A percentile compares a stretch with the other conserved stretches of the same genome.
These are phyloP conservation scores for Oehlia diaphana DNA, from an alignment of 192 early-diverging fungal genomes.

Conservation along the genomic window DNA sequence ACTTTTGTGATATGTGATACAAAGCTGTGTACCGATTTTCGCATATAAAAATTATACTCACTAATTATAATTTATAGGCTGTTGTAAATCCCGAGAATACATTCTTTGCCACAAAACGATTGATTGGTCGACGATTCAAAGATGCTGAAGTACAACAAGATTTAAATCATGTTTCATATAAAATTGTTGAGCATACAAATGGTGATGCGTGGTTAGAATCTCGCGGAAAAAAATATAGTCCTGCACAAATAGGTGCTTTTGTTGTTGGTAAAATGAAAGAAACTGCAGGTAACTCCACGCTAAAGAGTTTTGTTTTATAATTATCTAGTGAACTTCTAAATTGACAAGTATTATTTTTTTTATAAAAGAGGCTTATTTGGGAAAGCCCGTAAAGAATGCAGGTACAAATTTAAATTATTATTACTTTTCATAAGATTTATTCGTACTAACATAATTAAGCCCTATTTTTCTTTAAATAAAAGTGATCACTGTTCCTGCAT, in stretches of 20 bases:
- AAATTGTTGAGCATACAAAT: conserved; percentile 93
- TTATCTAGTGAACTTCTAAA: neutral
- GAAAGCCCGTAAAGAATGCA: conserved; percentile 19
- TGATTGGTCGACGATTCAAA: conserved; percentile 92
- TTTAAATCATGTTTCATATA: conserved; percentile 89
- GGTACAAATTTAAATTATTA: conserved; percentile 7
- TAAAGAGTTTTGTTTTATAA: conserved; percentile 43
- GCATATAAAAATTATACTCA: neutral
- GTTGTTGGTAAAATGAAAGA: conserved; percentile 99
- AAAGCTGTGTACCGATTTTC: neutral
- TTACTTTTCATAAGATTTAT: neutral
- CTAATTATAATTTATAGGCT: conserved; percentile 46
- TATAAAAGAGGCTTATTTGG: conserved; percentile 25
- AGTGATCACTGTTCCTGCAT: conserved; percentile 97
- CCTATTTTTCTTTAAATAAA: neutral
- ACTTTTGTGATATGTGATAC: neutral
- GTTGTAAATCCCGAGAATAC: conserved; percentile 99
- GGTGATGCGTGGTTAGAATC: conserved; percentile 99
- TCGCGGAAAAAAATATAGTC: conserved; percentile 93
- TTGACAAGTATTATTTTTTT: neutral
- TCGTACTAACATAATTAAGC: too few species aligned
- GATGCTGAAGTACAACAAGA: conserved; percentile 89
- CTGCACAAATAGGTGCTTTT: conserved; percentile 94
- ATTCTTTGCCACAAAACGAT: conserved; percentile 93
- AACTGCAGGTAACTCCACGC: conserved; percentile 65